Percentiles rank a stretch among this genome's conserved stretches.
Evolutionary conservation across 2,329 filamentous ascomycete genomes (phyloP).

Genomic region (Leptosphaerulina australis): DNA sequence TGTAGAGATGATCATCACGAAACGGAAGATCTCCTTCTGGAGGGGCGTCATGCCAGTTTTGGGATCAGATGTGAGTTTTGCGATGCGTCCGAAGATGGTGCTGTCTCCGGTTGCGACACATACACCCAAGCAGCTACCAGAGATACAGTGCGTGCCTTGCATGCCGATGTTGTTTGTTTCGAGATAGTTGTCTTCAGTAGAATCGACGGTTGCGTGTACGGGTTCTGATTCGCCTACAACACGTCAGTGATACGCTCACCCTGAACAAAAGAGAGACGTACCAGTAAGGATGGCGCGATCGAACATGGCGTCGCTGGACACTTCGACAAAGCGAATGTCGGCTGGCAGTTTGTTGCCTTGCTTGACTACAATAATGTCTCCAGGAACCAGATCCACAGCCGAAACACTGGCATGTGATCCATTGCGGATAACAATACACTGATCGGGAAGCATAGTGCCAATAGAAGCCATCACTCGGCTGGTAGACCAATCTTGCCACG

Average conservation of each 20-base stretch:
- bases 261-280: constrained; percentile 28
- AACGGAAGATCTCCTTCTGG: constrained; percentile 74
- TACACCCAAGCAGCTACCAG: constrained; percentile 69
- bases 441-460: constrained; percentile 78
- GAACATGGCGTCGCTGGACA: constrained; percentile 72
- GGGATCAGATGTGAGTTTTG: constrained; percentile 72
- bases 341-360: constrained; percentile 76
- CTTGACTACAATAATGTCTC: constrained; percentile 71
- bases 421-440: constrained; percentile 69
- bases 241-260: constrained; percentile 10
- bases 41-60: constrained; percentile 71
- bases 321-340: constrained; percentile 72
- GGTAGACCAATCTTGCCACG: constrained; percentile 74
- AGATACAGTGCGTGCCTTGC: constrained; percentile 79
- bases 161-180: constrained; percentile 78
- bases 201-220: constrained; percentile 67
- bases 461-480: constrained; percentile 80
- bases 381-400: constrained; percentile 70
- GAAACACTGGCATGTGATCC: constrained; percentile 57
- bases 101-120: constrained; percentile 74
- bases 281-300: constrained; percentile 76
- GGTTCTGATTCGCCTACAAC: constrained; percentile 67
- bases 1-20: constrained; percentile 71
- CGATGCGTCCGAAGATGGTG: constrained; percentile 78
- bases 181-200: constrained; percentile 71